Evolutionary conservation across 2,329 filamentous ascomycete species (phyloP), one percentile per base, ranked within the genome.

Genomic region (Aspergillus fumigatus): DNA sequence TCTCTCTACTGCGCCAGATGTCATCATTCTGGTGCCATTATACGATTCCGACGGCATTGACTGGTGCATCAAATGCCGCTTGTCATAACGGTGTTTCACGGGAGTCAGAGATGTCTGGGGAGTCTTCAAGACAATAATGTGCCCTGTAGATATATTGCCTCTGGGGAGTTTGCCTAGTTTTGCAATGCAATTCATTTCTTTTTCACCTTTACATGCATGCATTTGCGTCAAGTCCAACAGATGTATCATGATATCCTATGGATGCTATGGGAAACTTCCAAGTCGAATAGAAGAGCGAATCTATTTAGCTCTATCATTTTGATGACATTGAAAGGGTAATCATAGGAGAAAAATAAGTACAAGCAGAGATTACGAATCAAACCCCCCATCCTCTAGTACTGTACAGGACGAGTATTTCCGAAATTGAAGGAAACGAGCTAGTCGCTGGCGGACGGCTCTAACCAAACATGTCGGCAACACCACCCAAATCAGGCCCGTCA

Each of bases 401-500:
- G 60, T 65, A 63, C 62, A 65, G 54, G 55, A 48, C 40, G 32
- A 53, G 45, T 32, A 23, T 26, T 38, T 35, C 17, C 8, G 26
- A 32, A 47, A 35, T 45, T 45, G 23, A 51, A 11, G 27, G 27
- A 11, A 19, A 40, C 32, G 45, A 23, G 25, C 51, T n/a, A n/a
- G 32, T 32, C 50, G 41, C 29, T 26, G 14, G 29, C 23, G 25
- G 19, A 32, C 51, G 19, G 7, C 10, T 26, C 67, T 69, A 79
- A 54, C 75, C 75, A 70, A 83, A 82, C 77, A 83, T 79, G 64
- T 82, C 80, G 47, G 79, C 80, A 48, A 83, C 71, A 8, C 79
- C 80, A 26, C 75, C 76, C 45, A 82, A 70, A 68, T 82, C 80
- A 10, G 79, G 78, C 14, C 77, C 76, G 50, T 77, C 74, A 47